Evolutionary conservation across 805 yeast species (phyloP), one percentile per base, ranked within the genome.

Genomic region (Yamadazyma sp.): DNA sequence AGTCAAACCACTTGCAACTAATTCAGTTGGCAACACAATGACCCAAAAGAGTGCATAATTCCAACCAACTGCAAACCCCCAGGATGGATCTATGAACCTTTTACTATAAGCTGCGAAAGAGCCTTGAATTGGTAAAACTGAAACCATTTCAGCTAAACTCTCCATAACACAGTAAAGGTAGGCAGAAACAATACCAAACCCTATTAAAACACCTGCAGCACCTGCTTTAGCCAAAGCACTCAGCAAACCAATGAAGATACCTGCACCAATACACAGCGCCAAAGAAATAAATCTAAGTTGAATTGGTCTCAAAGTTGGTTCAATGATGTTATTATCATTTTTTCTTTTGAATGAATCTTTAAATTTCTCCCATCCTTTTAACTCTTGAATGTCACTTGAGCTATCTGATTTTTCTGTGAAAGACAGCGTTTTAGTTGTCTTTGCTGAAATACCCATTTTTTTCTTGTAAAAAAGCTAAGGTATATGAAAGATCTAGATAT

Each of bases 41-140:
- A 64, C 64, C 71, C 70, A 66, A 44, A 65, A 65, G 27, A 62
- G 38, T 17, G 70, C 68, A 42, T 66, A 66, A 51, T 65, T 65
- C 65, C 67, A 64, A 12, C 69, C 72, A 36, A 58, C 61, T n/a
- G 72, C 72, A 42, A 65, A 65, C 5, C 72, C 72, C 57, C 65
- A 63, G 14, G 69, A 61, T 1, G 67, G 65, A 43, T 65, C 70
- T n/a, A 66, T 57, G 36, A 65, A 66, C 13, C 68, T 47, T 1
- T 61, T 58, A 23, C 69, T 62, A 36, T 62, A 64, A 3, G 66
- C 58, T 8, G 69, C 65, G 46, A 65, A 65, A 2, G 69, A 59
- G 8, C 72, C 72, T 7, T 60, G 50, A 13, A 65, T 65, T 3
- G 70, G 69, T 36, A 56, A 59, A 9, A 56, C 49, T 8, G 69